Conservation (phyloP, 768 basidiomycete genomes). For the Tulasnella sp. region DNA sequence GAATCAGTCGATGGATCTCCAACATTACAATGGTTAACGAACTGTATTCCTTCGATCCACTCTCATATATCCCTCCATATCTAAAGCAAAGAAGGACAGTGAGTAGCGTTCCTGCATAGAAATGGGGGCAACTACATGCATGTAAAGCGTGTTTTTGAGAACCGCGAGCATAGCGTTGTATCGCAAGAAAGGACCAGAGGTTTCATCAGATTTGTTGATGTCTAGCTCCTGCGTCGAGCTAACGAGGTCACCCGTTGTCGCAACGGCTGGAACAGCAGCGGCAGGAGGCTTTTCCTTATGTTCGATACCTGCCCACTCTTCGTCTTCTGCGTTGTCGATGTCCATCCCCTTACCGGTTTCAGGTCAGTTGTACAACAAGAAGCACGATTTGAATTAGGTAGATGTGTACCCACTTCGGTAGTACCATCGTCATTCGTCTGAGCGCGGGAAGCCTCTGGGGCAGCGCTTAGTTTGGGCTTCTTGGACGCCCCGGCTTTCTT, state of each 20-base stretch:
- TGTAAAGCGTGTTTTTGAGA: conserved; percentile 72
- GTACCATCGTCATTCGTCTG: too few species aligned
- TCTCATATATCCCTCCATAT: conserved; percentile 84
- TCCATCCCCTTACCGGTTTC: neutral
- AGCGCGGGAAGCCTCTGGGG: conserved; percentile 1
- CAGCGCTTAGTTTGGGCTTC: conserved; percentile 20
- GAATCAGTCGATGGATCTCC: neutral
- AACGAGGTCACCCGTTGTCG: too few species aligned
- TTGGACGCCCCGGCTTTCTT: conserved; percentile 37
- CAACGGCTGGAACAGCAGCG: too few species aligned
- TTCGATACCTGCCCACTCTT: too few species aligned
- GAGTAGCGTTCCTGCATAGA: neutral
- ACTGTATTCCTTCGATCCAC: conserved; percentile 68
- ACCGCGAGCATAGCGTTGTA: conserved; percentile 88
- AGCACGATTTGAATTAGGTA: too few species aligned
- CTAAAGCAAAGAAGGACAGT: conserved; percentile 28
- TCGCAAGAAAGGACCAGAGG: conserved; percentile 55
- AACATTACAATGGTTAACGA: neutral
- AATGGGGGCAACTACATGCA: conserved; percentile 42
- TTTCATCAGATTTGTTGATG: too few species aligned
- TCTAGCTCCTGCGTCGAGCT: too few species aligned
- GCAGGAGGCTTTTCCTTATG: too few species aligned
- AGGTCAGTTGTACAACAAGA: too few species aligned
- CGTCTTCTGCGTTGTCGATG: neutral
- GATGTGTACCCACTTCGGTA: too few species aligned